phyloP scores from a whole-genome alignment of 164 flowering plant species.

The Annona squamosa region DNA sequence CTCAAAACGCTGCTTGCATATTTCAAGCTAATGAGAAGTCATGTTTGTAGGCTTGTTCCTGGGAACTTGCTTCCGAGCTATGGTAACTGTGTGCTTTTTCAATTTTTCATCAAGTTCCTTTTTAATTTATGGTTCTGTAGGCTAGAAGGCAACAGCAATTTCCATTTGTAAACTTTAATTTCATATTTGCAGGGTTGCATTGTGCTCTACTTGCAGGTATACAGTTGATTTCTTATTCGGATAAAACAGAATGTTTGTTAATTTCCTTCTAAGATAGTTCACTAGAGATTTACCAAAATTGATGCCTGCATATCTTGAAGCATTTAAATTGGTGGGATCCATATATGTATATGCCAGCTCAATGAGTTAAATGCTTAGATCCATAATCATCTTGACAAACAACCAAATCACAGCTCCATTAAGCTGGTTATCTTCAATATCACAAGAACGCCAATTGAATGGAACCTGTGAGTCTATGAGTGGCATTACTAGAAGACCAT shows the following conservation, averaged over 20 bases:
- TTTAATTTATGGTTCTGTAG: not conserved
- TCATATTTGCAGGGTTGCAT: conserved; percentile 63
- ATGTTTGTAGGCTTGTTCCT: conserved; percentile 67
- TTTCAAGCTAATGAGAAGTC: not conserved
- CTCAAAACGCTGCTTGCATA: not conserved
- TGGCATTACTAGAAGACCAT: no score
- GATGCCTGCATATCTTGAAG: not conserved
- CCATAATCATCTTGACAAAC: no score
- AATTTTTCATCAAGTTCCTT: not conserved
- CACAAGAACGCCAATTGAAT: no score
- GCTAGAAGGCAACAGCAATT: not conserved
- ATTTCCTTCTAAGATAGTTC: not conserved
- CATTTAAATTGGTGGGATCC: not conserved
- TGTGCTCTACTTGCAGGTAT: conserved; percentile 89
- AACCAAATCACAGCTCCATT: no score
- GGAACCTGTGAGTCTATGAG: no score
- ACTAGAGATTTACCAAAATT: not conserved
- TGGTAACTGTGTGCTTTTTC: conserved; percentile 37
- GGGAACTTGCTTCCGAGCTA: conserved; percentile 76
- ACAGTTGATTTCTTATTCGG: not conserved
- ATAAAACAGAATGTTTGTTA: not conserved
- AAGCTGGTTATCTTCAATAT: no score
- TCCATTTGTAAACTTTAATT: not conserved
- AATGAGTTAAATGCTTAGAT: no score
- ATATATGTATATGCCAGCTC: no score